A percentile compares a stretch with the other conserved stretches of the same genome.
phyloP scores from a whole-genome alignment of 768 basidiomycete species.

The Pisolithus tinctorius region DNA sequence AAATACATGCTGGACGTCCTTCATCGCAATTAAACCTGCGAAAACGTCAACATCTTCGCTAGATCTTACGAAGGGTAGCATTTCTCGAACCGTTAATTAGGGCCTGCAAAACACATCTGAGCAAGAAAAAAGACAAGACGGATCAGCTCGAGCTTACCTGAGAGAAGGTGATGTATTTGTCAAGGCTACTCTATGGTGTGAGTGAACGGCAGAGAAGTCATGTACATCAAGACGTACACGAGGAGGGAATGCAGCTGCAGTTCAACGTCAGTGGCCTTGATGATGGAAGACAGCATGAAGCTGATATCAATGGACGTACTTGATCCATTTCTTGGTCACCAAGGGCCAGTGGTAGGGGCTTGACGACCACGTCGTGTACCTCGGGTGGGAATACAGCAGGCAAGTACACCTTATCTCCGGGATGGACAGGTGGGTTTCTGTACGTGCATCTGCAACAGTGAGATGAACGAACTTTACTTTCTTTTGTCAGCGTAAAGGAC shows the following conservation, averaged over 20 bases:
- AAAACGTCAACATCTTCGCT: neutral
- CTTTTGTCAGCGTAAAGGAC: neutral
- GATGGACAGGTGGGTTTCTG: slow-evolving; percentile 28
- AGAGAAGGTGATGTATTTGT: slow-evolving; percentile 26
- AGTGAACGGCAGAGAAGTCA: slow-evolving; percentile 17
- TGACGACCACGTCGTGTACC: slow-evolving; percentile 10
- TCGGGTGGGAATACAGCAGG: slow-evolving; percentile 48
- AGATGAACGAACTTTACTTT: neutral
- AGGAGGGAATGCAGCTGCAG: slow-evolving; percentile 50
- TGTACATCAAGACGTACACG: slow-evolving; percentile 34
- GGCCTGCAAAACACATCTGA: slow-evolving; percentile 8
- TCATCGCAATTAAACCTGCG: slow-evolving; percentile 18
- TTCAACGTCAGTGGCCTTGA: no score
- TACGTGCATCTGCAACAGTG: slow-evolving; percentile 35
- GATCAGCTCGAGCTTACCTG: slow-evolving; percentile 18
- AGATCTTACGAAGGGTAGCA: neutral
- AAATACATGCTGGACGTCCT: slow-evolving; percentile 22
- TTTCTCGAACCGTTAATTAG: slow-evolving; percentile 14
- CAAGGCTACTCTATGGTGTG: slow-evolving; percentile 37
- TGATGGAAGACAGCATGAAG: neutral
- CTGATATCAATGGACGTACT: slow-evolving; percentile 22
- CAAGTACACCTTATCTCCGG: slow-evolving; percentile 35
- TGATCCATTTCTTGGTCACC: slow-evolving; percentile 42
- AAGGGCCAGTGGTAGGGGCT: slow-evolving; percentile 25
- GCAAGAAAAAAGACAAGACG: slow-evolving; percentile 31